Conservation (phyloP, 179 eudicot genomes). For the Silene coronaria region DNA sequence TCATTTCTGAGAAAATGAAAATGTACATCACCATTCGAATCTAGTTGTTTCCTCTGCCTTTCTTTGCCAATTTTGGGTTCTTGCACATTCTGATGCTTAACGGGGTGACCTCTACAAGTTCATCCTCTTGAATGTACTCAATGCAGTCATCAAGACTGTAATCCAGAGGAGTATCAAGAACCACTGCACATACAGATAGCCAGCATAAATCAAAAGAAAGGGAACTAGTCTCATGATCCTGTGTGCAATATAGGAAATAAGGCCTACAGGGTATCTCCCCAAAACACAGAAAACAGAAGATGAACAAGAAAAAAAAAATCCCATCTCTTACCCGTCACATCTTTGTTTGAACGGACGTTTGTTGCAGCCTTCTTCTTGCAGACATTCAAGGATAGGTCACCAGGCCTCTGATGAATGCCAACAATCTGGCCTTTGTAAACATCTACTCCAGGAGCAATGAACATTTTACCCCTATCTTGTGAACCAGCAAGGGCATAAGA, state of each 20-base stretch:
- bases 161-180: conserved; percentile 74
- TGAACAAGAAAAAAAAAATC: neutral
- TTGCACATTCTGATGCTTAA: conserved; percentile 80
- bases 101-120: conserved; percentile 95
- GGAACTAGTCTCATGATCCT: neutral
- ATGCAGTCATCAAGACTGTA: conserved; percentile 97
- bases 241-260: neutral
- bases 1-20: neutral
- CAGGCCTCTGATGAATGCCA: conserved; percentile 92
- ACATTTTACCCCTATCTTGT: conserved; percentile 91
- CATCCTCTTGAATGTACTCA: conserved; percentile 97
- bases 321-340: conserved; percentile 50
- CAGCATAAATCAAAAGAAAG: neutral
- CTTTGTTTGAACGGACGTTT: conserved; percentile 92
- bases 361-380: conserved; percentile 99
- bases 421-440: conserved; percentile 95
- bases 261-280: neutral
- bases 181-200: conserved; percentile 47
- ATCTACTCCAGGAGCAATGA: conserved; percentile 69
- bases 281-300: neutral
- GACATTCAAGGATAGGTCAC: conserved; percentile 78
- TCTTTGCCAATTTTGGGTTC: conserved; percentile 70
- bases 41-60: conserved; percentile 34
- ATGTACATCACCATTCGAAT: neutral
- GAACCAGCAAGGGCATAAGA: conserved; percentile 86